Evolutionary conservation across 257 asterid genomes (phyloP).

Genomic region (Paraleonurus japonicus): DNA sequence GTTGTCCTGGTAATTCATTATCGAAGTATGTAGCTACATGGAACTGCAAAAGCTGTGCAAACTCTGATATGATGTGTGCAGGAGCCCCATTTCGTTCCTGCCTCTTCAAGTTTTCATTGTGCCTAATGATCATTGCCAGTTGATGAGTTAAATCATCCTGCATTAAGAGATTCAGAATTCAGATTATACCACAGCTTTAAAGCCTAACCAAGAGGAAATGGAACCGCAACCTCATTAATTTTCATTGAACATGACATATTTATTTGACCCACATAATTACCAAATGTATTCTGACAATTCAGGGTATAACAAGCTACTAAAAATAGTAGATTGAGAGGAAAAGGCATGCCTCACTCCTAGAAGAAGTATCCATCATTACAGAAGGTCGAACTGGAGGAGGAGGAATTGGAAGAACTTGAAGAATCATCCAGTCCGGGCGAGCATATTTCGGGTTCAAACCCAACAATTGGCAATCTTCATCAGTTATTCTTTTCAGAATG

Average conservation of each 20-base stretch:
- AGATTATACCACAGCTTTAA: slow-evolving; percentile 16
- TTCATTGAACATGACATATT: slow-evolving; percentile 6
- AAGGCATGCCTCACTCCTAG: slow-evolving; percentile 90
- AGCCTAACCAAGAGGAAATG: not conserved
- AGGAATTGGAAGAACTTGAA: slow-evolving; percentile 98
- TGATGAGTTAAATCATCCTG: slow-evolving; percentile 99
- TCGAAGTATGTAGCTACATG: slow-evolving; percentile 99
- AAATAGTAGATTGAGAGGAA: slow-evolving; percentile 23
- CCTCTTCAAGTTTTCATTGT: slow-evolving; percentile 91
- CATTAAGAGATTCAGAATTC: slow-evolving; percentile 32
- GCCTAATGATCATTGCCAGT: slow-evolving; percentile 95
- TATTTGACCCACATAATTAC: slow-evolving; percentile 14
- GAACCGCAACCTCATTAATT: slow-evolving; percentile 16
- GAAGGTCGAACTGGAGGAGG: slow-evolving; percentile 99
- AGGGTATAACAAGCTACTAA: slow-evolving; percentile 2
- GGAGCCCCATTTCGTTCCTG: slow-evolving; percentile 99
- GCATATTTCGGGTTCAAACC: slow-evolving; percentile 93
- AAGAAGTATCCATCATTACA: slow-evolving; percentile 99
- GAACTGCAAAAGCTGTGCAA: slow-evolving; percentile 94
- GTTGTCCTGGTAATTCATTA: slow-evolving; percentile 98
- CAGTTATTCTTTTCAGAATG: slow-evolving; percentile 87
- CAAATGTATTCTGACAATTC: slow-evolving; percentile 11
- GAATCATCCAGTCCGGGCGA: slow-evolving; percentile 99
- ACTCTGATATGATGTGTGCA: slow-evolving; percentile 96
- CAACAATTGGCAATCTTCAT: slow-evolving; percentile 74